Percentiles rank a stretch among this genome's conserved stretches.
These are phyloP conservation scores for Brassica balearica DNA, from an alignment of 441 rosid genomes.

Conservation along the genomic window DNA sequence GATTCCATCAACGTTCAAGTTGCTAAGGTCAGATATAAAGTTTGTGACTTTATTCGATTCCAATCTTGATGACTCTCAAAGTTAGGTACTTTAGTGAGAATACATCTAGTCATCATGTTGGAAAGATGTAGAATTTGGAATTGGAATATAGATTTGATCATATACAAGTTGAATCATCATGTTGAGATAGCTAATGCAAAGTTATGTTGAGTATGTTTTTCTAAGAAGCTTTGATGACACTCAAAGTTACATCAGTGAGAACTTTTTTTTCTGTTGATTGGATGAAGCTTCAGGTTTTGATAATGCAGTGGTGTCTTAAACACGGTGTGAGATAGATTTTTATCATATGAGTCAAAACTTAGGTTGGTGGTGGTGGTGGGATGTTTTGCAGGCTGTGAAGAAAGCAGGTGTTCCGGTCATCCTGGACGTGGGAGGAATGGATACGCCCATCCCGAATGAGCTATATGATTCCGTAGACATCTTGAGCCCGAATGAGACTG, in stretches of 20 bases:
- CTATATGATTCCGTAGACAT: conserved; percentile 65
- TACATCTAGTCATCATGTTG: too few relatives aligned
- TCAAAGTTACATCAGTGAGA: not conserved
- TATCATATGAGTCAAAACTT: not conserved
- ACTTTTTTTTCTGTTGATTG: not conserved
- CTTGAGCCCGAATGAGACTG: conserved; percentile 91
- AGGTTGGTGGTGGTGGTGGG: conserved; percentile 20
- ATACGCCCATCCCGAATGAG: conserved; percentile 70
- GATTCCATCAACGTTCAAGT: conserved; percentile 86
- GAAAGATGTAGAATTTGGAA: too few relatives aligned
- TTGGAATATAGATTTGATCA: not conserved
- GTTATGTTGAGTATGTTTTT: too few relatives aligned
- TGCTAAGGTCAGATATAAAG: conserved; percentile 60
- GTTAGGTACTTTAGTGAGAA: not conserved
- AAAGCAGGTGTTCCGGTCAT: conserved; percentile 80
- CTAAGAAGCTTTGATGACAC: too few relatives aligned
- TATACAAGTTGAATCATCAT: too few relatives aligned
- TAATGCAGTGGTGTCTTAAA: conserved; percentile 20
- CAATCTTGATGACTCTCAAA: not conserved
- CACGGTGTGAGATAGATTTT: not conserved
- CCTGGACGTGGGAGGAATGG: conserved; percentile 97
- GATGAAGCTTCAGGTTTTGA: conserved; percentile 21
- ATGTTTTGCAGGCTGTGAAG: conserved; percentile 69
- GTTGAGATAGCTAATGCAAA: too few relatives aligned
- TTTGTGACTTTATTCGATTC: not conserved